phyloP scores from a whole-genome alignment of 192 early-diverging fungal species.

The Coemansia sp. region DNA sequence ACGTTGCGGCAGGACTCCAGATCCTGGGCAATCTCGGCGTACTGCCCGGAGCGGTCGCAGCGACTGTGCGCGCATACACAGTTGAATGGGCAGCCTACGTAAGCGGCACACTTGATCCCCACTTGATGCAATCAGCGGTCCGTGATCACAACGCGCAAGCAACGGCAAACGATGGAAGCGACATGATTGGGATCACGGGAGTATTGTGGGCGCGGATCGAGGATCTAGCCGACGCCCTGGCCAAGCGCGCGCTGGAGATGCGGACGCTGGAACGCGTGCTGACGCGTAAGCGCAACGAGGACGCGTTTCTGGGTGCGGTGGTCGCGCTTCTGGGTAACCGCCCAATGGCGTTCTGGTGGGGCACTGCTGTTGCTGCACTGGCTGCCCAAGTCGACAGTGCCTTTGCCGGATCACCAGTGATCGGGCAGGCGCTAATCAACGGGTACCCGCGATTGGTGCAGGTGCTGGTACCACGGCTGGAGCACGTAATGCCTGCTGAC shows the following conservation, averaged over 20 bases:
- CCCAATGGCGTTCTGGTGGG: constrained; percentile 38
- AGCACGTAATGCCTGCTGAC: constrained; percentile 4
- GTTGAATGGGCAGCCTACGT: constrained; percentile 5
- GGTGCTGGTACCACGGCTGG: constrained; percentile 31
- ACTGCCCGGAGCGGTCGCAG: constrained; percentile 7
- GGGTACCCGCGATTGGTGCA: constrained; percentile 32
- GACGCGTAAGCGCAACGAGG: constrained; percentile 33
- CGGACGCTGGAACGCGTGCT: constrained; percentile 40
- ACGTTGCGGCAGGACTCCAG: constrained; percentile 27
- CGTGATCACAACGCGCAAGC: constrained; percentile 30
- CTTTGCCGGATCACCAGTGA: constrained; percentile 11
- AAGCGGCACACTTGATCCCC: constrained; percentile 8
- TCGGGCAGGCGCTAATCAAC: constrained; percentile 24
- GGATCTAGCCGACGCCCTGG: constrained; percentile 15
- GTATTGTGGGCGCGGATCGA: constrained; percentile 28
- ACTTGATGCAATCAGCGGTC: constrained; percentile 7
- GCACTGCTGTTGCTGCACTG: constrained; percentile 22
- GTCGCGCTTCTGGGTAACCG: constrained; percentile 21
- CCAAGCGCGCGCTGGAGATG: constrained; percentile 19
- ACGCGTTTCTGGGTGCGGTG: too few species aligned
- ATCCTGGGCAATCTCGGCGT: constrained; percentile 28
- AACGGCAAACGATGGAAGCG: constrained; percentile 18
- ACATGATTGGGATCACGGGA: constrained; percentile 22
- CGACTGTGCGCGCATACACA: constrained; percentile 6
- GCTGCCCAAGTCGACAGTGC: constrained; percentile 10